These are phyloP conservation scores for Suillus plorans DNA, from an alignment of 768 basidiomycete genomes.

Conservation along the genomic window DNA sequence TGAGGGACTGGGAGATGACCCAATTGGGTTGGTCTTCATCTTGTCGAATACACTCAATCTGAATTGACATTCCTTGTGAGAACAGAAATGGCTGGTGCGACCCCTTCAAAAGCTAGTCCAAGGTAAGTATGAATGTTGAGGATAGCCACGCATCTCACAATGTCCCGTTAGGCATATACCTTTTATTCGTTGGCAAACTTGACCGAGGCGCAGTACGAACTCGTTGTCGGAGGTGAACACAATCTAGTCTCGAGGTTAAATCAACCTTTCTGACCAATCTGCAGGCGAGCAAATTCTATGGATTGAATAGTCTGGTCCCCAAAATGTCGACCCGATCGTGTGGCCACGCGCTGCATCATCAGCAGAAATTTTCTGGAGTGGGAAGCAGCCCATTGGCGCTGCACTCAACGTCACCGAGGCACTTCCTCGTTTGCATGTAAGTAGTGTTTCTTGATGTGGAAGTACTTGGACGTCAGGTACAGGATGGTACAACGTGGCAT, in stretches of 20 bases:
- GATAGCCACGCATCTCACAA: conserved; percentile 17
- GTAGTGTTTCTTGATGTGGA: conserved; percentile 20
- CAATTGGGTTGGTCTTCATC: conserved; percentile 36
- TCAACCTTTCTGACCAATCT: neutral
- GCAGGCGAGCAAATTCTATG: conserved; percentile 67
- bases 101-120: conserved; percentile 80
- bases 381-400: conserved; percentile 31
- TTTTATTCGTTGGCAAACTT: conserved; percentile 71
- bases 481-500: conserved; percentile 64
- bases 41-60: neutral
- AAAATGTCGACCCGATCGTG: conserved; percentile 63
- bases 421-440: conserved; percentile 60
- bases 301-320: conserved; percentile 71
- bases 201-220: conserved; percentile 41
- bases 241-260: neutral
- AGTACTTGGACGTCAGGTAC: conserved; percentile 38
- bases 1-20: conserved; percentile 60
- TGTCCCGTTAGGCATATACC: conserved; percentile 49
- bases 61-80: neutral
- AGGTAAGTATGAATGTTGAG: conserved; percentile 36
- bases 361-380: conserved; percentile 80
- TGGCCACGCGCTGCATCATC: conserved; percentile 75
- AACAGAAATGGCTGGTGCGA: conserved; percentile 68
- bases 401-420: conserved; percentile 43
- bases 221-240: conserved; percentile 66